Percentiles rank a stretch among this genome's conserved stretches.
These are phyloP conservation scores for Picochlorum sp. DNA, from an alignment of 139 green algal species.

Conservation along the genomic window DNA sequence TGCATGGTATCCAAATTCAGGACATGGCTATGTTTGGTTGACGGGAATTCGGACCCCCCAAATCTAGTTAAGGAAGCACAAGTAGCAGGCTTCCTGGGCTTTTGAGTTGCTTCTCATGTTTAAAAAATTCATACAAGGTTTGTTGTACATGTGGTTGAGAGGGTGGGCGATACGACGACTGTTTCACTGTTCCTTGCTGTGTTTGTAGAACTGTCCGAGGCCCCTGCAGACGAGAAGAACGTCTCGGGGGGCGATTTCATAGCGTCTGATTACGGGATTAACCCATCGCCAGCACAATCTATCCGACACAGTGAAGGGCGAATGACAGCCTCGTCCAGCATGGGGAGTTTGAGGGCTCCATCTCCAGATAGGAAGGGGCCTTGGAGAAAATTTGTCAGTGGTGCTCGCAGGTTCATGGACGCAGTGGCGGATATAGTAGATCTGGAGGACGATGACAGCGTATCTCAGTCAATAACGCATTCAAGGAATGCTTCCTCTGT, in stretches of 20 bases:
- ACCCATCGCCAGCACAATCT: background rate
- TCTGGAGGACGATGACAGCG: background rate
- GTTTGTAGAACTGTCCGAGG: constrained; percentile 3
- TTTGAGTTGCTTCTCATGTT: background rate
- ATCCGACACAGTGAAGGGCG: background rate
- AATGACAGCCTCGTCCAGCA: background rate
- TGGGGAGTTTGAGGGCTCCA: constrained; percentile 4
- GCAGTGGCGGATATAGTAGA: constrained; percentile 6
- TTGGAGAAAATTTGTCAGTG: constrained; percentile 2
- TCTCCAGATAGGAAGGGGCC: constrained; percentile 2
- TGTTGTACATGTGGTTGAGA: background rate
- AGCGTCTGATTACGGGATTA: background rate
- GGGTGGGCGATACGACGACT: no score
- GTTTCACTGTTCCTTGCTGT: background rate
- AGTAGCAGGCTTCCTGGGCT: no score
- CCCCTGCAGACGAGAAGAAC: background rate
- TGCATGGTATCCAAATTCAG: no score
- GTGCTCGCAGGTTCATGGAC: constrained; percentile 5
- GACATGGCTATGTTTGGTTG: no score
- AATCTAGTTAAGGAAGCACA: no score
- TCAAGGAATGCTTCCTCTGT: background rate
- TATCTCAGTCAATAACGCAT: background rate
- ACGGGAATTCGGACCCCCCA: no score
- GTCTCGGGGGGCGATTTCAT: background rate
- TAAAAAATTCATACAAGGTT: constrained; percentile 1